Conservation (phyloP, 805 yeast species). For the Lipomyces sp. region DNA sequence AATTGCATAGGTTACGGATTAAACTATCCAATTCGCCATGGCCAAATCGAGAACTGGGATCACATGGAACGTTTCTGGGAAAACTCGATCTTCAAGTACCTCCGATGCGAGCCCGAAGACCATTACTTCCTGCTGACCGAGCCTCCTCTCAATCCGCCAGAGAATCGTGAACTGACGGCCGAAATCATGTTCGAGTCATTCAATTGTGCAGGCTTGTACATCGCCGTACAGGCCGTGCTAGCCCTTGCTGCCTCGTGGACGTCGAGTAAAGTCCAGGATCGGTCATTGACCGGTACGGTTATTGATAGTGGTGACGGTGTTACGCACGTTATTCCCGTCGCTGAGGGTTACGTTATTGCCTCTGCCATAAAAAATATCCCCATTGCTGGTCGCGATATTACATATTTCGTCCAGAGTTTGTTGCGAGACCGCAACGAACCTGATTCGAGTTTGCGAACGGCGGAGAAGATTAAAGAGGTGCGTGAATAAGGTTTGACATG, state of each 20-base stretch:
- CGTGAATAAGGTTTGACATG: background rate
- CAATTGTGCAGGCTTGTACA: constrained; percentile 97
- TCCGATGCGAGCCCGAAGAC: constrained; percentile 98
- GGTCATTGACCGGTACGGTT: constrained; percentile 97
- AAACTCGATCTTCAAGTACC: constrained; percentile 90
- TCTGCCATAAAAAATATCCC: constrained; percentile 97
- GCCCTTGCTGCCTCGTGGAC: constrained; percentile 99
- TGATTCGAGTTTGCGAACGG: constrained; percentile 91
- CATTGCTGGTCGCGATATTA: constrained; percentile 97
- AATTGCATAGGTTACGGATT: constrained; percentile 65
- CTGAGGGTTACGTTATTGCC: constrained; percentile 98
- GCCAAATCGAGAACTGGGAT: constrained; percentile 99
- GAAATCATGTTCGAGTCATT: constrained; percentile 98
- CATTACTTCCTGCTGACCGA: constrained; percentile 94
- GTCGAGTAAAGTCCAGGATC: constrained; percentile 88
- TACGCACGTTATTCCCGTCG: constrained; percentile 96
- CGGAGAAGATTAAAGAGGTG: constrained; percentile 89
- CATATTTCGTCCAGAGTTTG: constrained; percentile 87
- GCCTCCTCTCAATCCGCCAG: constrained; percentile 99
- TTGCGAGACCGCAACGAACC: constrained; percentile 96
- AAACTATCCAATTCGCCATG: constrained; percentile 93
- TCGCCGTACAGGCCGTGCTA: constrained; percentile 98
- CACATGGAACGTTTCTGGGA: constrained; percentile 99
- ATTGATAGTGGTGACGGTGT: constrained; percentile 99
- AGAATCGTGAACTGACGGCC: constrained; percentile 97